Conservation (phyloP, 805 yeast genomes). For the Saccharomycopsis capsularis region DNA sequence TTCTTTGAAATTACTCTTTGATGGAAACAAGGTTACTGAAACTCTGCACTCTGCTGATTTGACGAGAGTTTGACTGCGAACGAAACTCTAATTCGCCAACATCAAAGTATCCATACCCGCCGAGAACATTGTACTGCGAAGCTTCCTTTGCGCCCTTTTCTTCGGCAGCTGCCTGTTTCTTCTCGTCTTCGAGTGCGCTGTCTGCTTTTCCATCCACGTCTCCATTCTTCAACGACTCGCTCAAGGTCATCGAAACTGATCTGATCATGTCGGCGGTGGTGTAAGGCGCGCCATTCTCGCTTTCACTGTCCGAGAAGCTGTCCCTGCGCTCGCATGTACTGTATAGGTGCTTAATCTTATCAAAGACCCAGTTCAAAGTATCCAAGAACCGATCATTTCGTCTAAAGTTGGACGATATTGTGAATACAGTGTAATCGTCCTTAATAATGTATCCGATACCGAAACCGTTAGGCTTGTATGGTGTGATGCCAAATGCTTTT, state of each 20-base stretch:
- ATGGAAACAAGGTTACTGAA: neutral
- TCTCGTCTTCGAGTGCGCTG: neutral
- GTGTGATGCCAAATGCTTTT: slow-evolving; percentile 82
- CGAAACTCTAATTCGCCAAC: slow-evolving; percentile 58
- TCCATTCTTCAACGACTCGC: slow-evolving; percentile 8
- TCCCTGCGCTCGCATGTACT: slow-evolving; percentile 15
- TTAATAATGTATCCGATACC: slow-evolving; percentile 91
- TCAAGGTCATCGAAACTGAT: slow-evolving; percentile 18
- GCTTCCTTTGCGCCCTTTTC: neutral
- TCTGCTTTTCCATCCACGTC: neutral
- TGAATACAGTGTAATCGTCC: slow-evolving; percentile 70
- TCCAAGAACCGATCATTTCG: slow-evolving; percentile 76
- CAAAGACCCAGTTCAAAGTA: slow-evolving; percentile 62
- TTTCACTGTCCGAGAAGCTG: neutral
- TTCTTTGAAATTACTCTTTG: no score
- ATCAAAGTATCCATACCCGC: slow-evolving; percentile 78
- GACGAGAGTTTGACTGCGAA: slow-evolving; percentile 33
- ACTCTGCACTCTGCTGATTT: slow-evolving; percentile 20
- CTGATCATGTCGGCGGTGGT: slow-evolving; percentile 14
- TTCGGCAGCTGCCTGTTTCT: neutral
- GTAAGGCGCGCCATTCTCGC: neutral
- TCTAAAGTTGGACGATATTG: slow-evolving; percentile 79
- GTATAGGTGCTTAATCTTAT: slow-evolving; percentile 49
- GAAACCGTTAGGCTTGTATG: slow-evolving; percentile 81
- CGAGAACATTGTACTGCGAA: slow-evolving; percentile 35